These are phyloP conservation scores for Penicillium cosmopolitanum DNA, from an alignment of 495 filamentous ascomycete species.

Conservation along the genomic window DNA sequence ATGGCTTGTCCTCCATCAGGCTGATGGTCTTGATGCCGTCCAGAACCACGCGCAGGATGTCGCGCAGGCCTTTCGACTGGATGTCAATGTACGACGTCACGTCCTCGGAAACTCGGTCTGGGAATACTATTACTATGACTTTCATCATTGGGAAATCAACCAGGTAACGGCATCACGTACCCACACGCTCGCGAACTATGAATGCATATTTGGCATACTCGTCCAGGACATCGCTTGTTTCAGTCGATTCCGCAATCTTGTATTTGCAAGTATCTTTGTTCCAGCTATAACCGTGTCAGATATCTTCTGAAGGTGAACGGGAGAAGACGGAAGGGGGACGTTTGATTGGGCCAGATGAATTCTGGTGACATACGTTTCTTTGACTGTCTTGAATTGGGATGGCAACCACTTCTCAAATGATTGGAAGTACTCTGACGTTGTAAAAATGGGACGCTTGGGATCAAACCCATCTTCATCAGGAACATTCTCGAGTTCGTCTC, in stretches of 20 bases:
- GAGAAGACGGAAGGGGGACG: conserved; percentile 8
- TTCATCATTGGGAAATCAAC: background rate
- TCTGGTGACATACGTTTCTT: conserved; percentile 24
- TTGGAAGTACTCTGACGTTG: conserved; percentile 29
- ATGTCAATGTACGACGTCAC: conserved; percentile 30
- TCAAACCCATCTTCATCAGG: conserved; percentile 18
- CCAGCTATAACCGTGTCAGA: conserved; percentile 26
- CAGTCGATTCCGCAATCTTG: conserved; percentile 21
- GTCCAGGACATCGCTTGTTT: conserved; percentile 21
- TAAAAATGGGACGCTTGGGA: conserved; percentile 27
- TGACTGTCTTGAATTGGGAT: conserved; percentile 24
- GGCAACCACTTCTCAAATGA: conserved; percentile 28
- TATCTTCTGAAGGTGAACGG: conserved; percentile 2
- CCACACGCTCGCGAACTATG: conserved; percentile 29
- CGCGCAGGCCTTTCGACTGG: conserved; percentile 36
- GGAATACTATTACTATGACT: conserved; percentile 14
- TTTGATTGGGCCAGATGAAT: too few species aligned
- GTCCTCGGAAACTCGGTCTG: conserved; percentile 29
- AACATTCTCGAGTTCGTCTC: conserved; percentile 11
- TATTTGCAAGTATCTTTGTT: conserved; percentile 35
- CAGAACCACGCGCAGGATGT: conserved; percentile 33
- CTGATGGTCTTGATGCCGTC: conserved; percentile 35
- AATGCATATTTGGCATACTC: conserved; percentile 32
- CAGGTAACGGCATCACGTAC: conserved; percentile 21
- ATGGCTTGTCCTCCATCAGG: conserved; percentile 31